Evolutionary conservation across 2,329 filamentous ascomycete genomes (phyloP).

Genomic region (Exophiala calicioides): DNA sequence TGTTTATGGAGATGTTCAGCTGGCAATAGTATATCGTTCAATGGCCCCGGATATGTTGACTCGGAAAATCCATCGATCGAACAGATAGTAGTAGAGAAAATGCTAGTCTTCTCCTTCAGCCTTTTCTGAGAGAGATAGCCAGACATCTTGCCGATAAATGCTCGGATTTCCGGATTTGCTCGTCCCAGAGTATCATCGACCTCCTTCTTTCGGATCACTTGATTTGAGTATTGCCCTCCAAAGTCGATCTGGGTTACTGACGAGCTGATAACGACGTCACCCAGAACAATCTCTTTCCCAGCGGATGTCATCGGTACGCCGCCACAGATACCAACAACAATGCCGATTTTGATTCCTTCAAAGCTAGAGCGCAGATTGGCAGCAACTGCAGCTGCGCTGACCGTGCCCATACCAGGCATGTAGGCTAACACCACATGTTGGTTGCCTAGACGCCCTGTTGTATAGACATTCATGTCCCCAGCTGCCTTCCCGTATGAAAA

Average conservation of each 20-base stretch:
- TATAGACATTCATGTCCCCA: slow-evolving; percentile 19
- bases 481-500: slow-evolving; percentile 53
- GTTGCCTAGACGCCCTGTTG: slow-evolving; percentile 24
- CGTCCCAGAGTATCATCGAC: neutral
- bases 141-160: slow-evolving; percentile 13
- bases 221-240: neutral
- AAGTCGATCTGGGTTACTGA: neutral
- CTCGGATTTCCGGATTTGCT: neutral
- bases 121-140: slow-evolving; percentile 14
- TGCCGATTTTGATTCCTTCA: neutral
- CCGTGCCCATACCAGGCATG: slow-evolving; percentile 25
- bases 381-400: neutral
- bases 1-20: slow-evolving; percentile 36
- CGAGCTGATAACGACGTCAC: slow-evolving; percentile 36
- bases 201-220: neutral
- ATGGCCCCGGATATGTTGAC: slow-evolving; percentile 32
- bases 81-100: neutral
- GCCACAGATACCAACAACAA: slow-evolving; percentile 7
- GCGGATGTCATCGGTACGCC: neutral
- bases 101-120: neutral
- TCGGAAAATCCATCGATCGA: slow-evolving; percentile 8
- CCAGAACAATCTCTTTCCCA: slow-evolving; percentile 32
- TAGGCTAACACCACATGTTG: slow-evolving; percentile 29
- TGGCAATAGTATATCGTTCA: slow-evolving; percentile 34
- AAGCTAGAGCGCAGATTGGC: slow-evolving; percentile 1